Conservation (phyloP, 2,329 filamentous ascomycete genomes). For the Microcyclosporella mali region DNA sequence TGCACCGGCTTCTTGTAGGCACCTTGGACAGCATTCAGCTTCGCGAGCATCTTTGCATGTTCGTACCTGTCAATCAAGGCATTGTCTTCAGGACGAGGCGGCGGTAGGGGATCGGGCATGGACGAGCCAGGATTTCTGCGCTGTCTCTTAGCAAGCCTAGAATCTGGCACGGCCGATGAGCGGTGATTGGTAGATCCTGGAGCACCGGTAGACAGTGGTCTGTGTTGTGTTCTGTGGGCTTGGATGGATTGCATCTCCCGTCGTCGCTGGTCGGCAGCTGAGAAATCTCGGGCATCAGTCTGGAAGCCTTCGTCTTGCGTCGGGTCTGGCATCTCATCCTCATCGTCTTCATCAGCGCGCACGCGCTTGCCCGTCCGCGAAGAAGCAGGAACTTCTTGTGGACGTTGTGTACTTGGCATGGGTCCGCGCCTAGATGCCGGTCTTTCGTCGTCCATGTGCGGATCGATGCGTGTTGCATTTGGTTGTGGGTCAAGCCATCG, state of each 20-base stretch:
- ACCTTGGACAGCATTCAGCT: conserved; percentile 17
- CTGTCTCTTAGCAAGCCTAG: conserved; percentile 18
- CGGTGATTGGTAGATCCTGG: not conserved
- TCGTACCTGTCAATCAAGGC: conserved; percentile 12
- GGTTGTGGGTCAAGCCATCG: conserved; percentile 24
- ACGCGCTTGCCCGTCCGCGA: conserved; percentile 20
- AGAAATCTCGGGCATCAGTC: conserved; percentile 30
- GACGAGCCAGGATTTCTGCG: conserved; percentile 29
- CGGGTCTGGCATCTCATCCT: conserved; percentile 19
- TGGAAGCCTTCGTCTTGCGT: conserved; percentile 43
- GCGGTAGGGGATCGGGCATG: conserved; percentile 23
- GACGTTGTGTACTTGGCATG: conserved; percentile 4
- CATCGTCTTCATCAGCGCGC: conserved; percentile 26
- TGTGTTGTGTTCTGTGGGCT: not conserved
- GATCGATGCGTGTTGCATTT: conserved; percentile 5
- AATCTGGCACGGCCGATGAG: conserved; percentile 3
- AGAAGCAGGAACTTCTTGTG: not conserved
- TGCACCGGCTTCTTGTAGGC: conserved; percentile 12
- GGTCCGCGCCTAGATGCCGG: not conserved
- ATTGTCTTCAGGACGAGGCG: conserved; percentile 7
- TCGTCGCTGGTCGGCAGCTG: conserved; percentile 31
- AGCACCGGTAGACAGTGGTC: not conserved
- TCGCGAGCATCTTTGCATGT: conserved; percentile 19
- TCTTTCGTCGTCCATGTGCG: not conserved
- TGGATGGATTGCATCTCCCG: conserved; percentile 27